These are phyloP conservation scores for Pseudogymnoascus verrucosus DNA, from an alignment of 2,329 filamentous ascomycete genomes.

Conservation along the genomic window DNA sequence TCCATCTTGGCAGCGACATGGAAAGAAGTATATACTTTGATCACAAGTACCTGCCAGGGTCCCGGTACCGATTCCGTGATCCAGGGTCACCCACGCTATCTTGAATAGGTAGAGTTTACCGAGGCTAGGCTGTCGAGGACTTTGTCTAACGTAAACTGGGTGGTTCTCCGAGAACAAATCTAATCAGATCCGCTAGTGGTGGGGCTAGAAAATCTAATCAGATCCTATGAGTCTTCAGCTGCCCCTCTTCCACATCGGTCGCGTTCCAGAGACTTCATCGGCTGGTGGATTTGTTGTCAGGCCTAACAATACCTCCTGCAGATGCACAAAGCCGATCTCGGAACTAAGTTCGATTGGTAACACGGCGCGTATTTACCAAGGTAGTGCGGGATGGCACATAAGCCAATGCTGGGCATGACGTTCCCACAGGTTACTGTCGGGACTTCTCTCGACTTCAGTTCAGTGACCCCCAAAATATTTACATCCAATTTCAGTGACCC, in stretches of 20 bases:
- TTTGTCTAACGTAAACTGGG: background rate
- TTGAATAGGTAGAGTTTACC: background rate
- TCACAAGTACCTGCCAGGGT: background rate
- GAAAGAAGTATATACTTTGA: background rate
- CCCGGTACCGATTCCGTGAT: background rate
- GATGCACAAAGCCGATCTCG: conserved; percentile 4
- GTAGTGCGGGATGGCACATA: background rate
- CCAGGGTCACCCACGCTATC: background rate
- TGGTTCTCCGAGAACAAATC: background rate
- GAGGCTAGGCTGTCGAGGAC: background rate
- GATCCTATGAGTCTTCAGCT: background rate
- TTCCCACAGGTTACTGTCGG: background rate
- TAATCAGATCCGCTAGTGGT: background rate
- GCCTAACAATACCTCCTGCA: background rate
- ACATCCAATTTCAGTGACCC: background rate
- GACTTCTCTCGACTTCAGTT: background rate
- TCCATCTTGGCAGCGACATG: background rate
- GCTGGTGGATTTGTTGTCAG: background rate
- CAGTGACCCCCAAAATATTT: background rate
- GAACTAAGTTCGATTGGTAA: conserved; percentile 1
- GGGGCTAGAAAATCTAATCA: conserved; percentile 4
- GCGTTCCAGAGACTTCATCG: background rate
- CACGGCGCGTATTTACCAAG: background rate
- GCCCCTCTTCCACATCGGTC: background rate
- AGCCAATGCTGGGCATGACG: background rate